Evolutionary conservation across 2,329 filamentous ascomycete genomes (phyloP).

Genomic region (Geosmithia putterillii): DNA sequence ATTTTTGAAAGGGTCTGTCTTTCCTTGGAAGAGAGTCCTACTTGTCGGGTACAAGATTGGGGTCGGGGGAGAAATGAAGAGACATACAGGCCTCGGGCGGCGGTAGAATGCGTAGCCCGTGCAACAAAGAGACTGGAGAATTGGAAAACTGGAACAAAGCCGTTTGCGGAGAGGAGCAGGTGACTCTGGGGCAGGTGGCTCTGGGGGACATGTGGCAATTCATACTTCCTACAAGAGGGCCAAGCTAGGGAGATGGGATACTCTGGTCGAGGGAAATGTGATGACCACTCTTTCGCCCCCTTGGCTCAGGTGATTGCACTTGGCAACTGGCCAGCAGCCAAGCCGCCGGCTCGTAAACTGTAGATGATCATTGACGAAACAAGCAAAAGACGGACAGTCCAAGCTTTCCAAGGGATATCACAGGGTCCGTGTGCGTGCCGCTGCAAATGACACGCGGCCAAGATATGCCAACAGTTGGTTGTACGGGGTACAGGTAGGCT

Average conservation of each 20-base stretch:
- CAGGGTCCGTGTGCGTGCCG: too few relatives aligned
- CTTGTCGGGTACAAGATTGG: background rate
- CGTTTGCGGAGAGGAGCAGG: background rate
- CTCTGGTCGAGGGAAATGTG: too few relatives aligned
- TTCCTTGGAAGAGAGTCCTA: background rate
- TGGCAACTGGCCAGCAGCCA: background rate
- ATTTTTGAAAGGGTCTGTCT: background rate
- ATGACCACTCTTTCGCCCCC: too few relatives aligned
- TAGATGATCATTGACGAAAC: background rate
- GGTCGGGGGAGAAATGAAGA: too few relatives aligned
- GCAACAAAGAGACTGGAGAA: background rate
- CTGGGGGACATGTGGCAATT: too few relatives aligned
- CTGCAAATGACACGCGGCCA: background rate
- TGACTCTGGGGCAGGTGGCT: background rate
- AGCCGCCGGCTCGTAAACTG: background rate
- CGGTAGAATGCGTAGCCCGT: background rate
- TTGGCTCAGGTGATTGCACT: too few relatives aligned
- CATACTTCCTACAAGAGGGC: too few relatives aligned
- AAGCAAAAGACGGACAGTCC: background rate
- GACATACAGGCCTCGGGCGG: background rate
- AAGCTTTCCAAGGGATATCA: background rate
- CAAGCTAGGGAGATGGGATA: too few relatives aligned
- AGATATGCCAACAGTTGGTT: too few relatives aligned
- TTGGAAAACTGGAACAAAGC: too few relatives aligned
- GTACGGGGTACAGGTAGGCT: too few relatives aligned